These are phyloP conservation scores for Spergularia marina DNA, from an alignment of 148 eudicot species.

Conservation along the genomic window DNA sequence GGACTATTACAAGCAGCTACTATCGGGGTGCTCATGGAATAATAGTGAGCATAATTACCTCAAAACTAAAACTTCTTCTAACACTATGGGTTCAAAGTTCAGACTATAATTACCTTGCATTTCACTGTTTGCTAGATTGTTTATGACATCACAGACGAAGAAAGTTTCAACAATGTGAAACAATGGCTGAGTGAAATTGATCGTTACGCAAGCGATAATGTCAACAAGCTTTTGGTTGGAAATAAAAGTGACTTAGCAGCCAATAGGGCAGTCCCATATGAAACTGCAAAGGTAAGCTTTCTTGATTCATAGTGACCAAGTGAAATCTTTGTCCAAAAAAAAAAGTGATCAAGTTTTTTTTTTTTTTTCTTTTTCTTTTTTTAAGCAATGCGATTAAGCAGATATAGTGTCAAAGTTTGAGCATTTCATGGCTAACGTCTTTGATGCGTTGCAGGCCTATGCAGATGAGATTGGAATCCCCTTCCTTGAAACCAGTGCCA, in stretches of 20 bases:
- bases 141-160: slow-evolving; percentile 52
- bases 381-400: no score
- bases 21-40: slow-evolving; percentile 51
- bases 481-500: slow-evolving; percentile 52
- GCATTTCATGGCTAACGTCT: not conserved
- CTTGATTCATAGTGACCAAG: not conserved
- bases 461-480: slow-evolving; percentile 54
- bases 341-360: no score
- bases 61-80: not conserved
- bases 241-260: slow-evolving; percentile 46
- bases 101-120: not conserved
- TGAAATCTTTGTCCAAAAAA: not conserved
- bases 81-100: not conserved
- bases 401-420: not conserved
- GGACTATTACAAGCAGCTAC: slow-evolving; percentile 48
- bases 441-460: slow-evolving; percentile 24
- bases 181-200: slow-evolving; percentile 61
- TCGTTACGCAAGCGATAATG: slow-evolving; percentile 52
- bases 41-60: slow-evolving; percentile 22
- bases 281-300: slow-evolving; percentile 43
- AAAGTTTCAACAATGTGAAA: slow-evolving; percentile 53
- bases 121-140: slow-evolving; percentile 27
- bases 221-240: slow-evolving; percentile 54
- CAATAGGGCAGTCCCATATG: slow-evolving; percentile 44
- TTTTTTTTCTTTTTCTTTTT: no score